Evolutionary conservation across 768 basidiomycete species (phyloP), one percentile per base, ranked within the genome.

Genomic region (Hypholoma sublateritium): DNA sequence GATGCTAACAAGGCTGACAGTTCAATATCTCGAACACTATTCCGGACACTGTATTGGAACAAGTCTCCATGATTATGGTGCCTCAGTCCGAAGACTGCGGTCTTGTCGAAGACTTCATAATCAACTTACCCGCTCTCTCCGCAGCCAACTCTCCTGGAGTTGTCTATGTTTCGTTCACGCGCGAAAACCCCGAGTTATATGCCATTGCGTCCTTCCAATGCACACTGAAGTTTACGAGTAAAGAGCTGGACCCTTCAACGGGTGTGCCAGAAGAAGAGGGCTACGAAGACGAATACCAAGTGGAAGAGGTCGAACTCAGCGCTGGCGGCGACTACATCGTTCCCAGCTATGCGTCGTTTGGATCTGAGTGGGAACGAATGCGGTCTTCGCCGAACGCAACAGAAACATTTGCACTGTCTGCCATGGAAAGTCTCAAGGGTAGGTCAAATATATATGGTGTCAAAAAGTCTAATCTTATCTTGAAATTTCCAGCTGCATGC

Each of bases 21-120:
- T 98, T 95, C 82, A 98, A 98, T 74, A 86, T 98, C 39, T 92
- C 93, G 57, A 98, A 99, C 72, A 99, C 97, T 17, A 80, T 99
- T 53, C 89, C 93, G 4, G 95, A 98, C 68, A 95, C 95, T 9
- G 89, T 98, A 8, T 77, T 99, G 60, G 97, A 98, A 70, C 85
- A 94, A 62, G 93, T 96, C 28, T 91, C 94, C 24, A 91, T 98
- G 32, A 82, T 95, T 67, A 96, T 98, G 94, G 84, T 87, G 62
- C 85, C 92, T 6, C 82, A 87, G 50, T 77, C 86, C 17, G 83
- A 85, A 41, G 92, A 92, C 19, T 73, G 77, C 21, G 88, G 85
- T 1, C 72, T 99, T 62, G 86, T 85, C 37, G 96, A 98, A 76
- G 95, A 98, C 67, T 98, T 97, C 70, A 95, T 97, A 67, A 93